These are phyloP conservation scores for Colletotrichum gloeosporioides DNA, from an alignment of 2,329 filamentous ascomycete species.

Conservation along the genomic window DNA sequence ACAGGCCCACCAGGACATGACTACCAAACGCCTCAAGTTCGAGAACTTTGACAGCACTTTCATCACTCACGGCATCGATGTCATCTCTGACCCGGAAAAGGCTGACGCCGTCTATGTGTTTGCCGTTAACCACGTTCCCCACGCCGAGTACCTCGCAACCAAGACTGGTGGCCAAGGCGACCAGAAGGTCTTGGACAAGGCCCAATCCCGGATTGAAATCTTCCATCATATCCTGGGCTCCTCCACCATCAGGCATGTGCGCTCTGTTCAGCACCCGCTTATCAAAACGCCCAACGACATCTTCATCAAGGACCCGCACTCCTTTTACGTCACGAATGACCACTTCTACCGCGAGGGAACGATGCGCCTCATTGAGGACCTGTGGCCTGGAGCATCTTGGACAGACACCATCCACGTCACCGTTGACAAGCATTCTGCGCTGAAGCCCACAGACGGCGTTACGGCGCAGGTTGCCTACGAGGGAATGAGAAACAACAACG, in stretches of 20 bases:
- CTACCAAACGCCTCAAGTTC: conserved; percentile 44
- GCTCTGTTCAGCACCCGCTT: conserved; percentile 57
- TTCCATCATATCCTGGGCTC: conserved; percentile 43
- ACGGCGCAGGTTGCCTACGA: conserved; percentile 47
- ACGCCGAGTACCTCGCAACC: conserved; percentile 35
- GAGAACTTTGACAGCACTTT: conserved; percentile 59
- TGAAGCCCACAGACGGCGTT: conserved; percentile 34
- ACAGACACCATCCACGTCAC: conserved; percentile 48
- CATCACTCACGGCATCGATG: conserved; percentile 65
- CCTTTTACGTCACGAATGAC: conserved; percentile 66
- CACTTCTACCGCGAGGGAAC: conserved; percentile 56
- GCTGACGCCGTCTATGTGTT: conserved; percentile 60
- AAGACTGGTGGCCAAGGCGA: conserved; percentile 33
- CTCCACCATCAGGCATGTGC: conserved; percentile 47
- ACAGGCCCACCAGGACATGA: conserved; percentile 29
- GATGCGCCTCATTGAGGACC: conserved; percentile 52
- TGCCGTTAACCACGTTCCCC: conserved; percentile 64
- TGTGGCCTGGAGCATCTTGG: conserved; percentile 49
- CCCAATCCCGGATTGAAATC: conserved; percentile 60
- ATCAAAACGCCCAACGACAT: conserved; percentile 66
- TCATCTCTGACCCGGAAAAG: conserved; percentile 53
- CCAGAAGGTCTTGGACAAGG: conserved; percentile 31
- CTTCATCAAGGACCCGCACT: conserved; percentile 47
- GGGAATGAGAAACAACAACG: conserved; percentile 60
- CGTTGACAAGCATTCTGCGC: conserved; percentile 17